phyloP scores from a whole-genome alignment of 495 filamentous ascomycete genomes.

The Penicillium tannophilum region DNA sequence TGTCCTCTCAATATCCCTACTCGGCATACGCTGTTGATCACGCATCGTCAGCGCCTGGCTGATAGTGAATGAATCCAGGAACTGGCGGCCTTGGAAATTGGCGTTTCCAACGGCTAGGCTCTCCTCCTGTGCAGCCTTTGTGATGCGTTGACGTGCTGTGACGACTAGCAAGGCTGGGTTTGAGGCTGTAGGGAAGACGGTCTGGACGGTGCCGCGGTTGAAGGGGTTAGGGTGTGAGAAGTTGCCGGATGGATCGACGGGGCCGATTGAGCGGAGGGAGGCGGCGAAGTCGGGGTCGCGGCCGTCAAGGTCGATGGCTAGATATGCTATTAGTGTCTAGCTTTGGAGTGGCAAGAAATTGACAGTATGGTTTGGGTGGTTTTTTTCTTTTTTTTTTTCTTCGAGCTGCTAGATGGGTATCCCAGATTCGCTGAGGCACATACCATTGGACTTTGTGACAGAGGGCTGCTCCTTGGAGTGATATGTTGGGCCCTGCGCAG shows the following conservation, averaged over 20 bases:
- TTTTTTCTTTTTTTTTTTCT: constrained; percentile 1
- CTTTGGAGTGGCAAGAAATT: background rate
- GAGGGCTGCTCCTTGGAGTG: constrained; percentile 44
- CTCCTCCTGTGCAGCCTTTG: constrained; percentile 55
- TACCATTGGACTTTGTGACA: constrained; percentile 38
- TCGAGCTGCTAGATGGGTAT: background rate
- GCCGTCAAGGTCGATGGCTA: constrained; percentile 68
- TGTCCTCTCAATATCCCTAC: constrained; percentile 58
- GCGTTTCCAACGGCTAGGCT: constrained; percentile 44
- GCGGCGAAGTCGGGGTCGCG: constrained; percentile 65
- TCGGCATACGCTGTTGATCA: constrained; percentile 52
- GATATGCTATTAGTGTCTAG: constrained; percentile 9
- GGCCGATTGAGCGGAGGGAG: constrained; percentile 63
- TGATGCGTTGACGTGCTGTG: constrained; percentile 43
- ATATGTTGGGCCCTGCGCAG: constrained; percentile 42
- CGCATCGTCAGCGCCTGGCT: constrained; percentile 62
- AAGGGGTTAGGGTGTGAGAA: constrained; percentile 57
- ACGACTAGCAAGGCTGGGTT: constrained; percentile 58
- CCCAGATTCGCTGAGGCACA: constrained; percentile 1
- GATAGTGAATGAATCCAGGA: constrained; percentile 63
- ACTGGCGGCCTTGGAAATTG: constrained; percentile 49
- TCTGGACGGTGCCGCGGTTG: constrained; percentile 25
- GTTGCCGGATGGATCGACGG: constrained; percentile 64
- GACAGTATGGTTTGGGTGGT: background rate
- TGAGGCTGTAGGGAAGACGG: constrained; percentile 51